Evolutionary conservation across 805 yeast species (phyloP), one percentile per base, ranked within the genome.

Genomic region (Cyberlindnera sargentensis): DNA sequence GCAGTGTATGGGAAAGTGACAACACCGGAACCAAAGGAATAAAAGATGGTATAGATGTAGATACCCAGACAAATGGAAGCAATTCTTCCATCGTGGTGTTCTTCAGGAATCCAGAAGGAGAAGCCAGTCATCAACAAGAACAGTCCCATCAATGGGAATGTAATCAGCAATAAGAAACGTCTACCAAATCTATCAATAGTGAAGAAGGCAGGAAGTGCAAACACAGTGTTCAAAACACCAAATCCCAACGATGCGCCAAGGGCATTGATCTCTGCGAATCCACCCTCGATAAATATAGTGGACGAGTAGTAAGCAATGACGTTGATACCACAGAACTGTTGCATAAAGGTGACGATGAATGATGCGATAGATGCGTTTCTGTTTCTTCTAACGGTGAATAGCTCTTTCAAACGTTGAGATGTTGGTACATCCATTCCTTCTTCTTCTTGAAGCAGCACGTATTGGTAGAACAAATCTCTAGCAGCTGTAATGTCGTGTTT

Each of bases 1-100:
- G 95, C 95, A 25, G 89, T 81, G 58, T 87, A 84, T 3, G 93
- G 83, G 67, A 87, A 87, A 4, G 95, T 95, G 37, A 87, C 93
- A 10, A 93, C 95, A 36, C 95, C 95, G 61, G 84, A 87, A 43
- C 95, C 91, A 3, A 85, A 78, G 0, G 95, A 84, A 64, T 87
- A 87, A 44, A 83, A 82, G 36, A 78, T 72, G 0, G 87, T 69
- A 63, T 75, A 86, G 29, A 87, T 58, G 60, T 87, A 87, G 45
- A 87, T 80, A 51, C 93, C 95, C 47, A 78, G 66, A 5, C 83
- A 70, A 44, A 85, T 79, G 42, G 82, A 72, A 4, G 80, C 96
- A 46, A 82, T 63, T 55, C 85, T 72, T 4, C 80, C 81, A 6
- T 74, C 62, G 25, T 24, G 56, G 58, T 6, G 61, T 1, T 70